Evolutionary conservation across 371 early-diverging fungal species (phyloP).

Genomic region (Choanephora cucurbitarum): DNA sequence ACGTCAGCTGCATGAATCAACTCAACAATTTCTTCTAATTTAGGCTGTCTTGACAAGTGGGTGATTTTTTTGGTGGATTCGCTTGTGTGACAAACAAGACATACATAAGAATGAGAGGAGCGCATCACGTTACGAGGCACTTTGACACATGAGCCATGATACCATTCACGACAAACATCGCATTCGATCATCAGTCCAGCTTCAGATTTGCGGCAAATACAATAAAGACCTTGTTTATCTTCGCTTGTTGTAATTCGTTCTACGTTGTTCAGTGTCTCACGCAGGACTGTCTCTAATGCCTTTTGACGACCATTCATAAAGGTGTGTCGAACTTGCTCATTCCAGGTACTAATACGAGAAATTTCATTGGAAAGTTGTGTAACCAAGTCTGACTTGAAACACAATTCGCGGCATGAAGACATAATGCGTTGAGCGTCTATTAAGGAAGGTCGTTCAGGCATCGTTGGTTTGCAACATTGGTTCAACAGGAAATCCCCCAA

Average conservation of each 20-base stretch:
- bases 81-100: slow-evolving; percentile 61
- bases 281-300: slow-evolving; percentile 9
- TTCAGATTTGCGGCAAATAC: slow-evolving; percentile 64
- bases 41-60: slow-evolving; percentile 36
- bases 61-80: slow-evolving; percentile 8
- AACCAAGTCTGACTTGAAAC: slow-evolving; percentile 15
- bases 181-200: slow-evolving; percentile 79
- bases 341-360: slow-evolving; percentile 12
- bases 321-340: slow-evolving; percentile 10
- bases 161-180: slow-evolving; percentile 80
- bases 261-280: slow-evolving; percentile 18
- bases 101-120: slow-evolving; percentile 58
- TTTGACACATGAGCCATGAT: slow-evolving; percentile 73
- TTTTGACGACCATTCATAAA: slow-evolving; percentile 26
- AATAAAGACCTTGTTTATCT: slow-evolving; percentile 37
- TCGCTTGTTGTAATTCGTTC: slow-evolving; percentile 8
- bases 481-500: slow-evolving; percentile 8
- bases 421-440: slow-evolving; percentile 14
- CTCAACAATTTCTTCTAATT: slow-evolving; percentile 45
- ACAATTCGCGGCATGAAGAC: slow-evolving; percentile 8
- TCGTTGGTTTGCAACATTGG: background rate
- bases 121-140: slow-evolving; percentile 62
- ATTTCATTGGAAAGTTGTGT: slow-evolving; percentile 9
- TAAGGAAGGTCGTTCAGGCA: slow-evolving; percentile 13
- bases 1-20: slow-evolving; percentile 45